Conservation (phyloP, 2,329 filamentous ascomycete genomes). For the Ascochyta rabiei region DNA sequence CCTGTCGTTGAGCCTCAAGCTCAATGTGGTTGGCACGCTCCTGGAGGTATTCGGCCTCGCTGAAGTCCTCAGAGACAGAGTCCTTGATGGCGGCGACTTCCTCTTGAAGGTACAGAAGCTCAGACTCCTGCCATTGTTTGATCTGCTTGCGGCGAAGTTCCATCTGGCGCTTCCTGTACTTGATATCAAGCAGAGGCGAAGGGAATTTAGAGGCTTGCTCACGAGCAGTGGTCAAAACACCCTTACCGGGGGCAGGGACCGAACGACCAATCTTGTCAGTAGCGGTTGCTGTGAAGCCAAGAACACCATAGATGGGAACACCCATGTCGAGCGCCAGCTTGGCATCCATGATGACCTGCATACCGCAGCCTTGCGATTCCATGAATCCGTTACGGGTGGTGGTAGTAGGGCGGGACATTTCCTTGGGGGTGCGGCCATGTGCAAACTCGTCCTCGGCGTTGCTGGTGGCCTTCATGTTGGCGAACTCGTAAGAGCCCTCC, state of each 20-base stretch:
- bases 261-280: constrained; percentile 99
- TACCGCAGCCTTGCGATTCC: constrained; percentile 98
- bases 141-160: constrained; percentile 93
- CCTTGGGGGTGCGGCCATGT: constrained; percentile 90
- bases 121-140: constrained; percentile 94
- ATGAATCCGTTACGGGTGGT: constrained; percentile 98
- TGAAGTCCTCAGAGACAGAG: constrained; percentile 69
- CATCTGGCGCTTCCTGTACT: constrained; percentile 94
- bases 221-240: constrained; percentile 93
- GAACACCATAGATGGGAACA: constrained; percentile 93
- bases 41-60: constrained; percentile 83
- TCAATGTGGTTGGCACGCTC: constrained; percentile 88
- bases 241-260: constrained; percentile 93
- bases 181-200: constrained; percentile 94
- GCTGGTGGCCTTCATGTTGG: constrained; percentile 99
- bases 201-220: constrained; percentile 92
- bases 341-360: constrained; percentile 98
- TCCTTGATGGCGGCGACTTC: constrained; percentile 88
- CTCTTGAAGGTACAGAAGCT: constrained; percentile 89
- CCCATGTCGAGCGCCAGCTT: constrained; percentile 97
- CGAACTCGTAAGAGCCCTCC: constrained; percentile 98
- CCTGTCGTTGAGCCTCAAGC: constrained; percentile 83
- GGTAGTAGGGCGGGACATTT: constrained; percentile 98
- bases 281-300: constrained; percentile 92
- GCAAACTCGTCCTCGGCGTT: constrained; percentile 96